A percentile compares a stretch with the other conserved stretches of the same genome.
Evolutionary conservation across 768 basidiomycete genomes (phyloP).

Genomic region (Amanita jacksonii): DNA sequence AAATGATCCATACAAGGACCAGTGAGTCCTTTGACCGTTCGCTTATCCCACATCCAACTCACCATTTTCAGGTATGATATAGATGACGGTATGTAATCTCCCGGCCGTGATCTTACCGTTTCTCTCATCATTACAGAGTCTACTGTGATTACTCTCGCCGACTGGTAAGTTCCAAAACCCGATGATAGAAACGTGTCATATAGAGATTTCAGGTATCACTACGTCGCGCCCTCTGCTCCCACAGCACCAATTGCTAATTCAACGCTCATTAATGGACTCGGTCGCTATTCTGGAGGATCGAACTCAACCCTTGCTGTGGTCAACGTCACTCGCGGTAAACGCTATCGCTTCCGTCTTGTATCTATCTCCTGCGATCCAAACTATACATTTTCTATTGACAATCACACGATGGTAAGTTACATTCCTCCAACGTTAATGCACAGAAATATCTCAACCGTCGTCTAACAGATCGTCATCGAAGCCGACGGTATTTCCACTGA

Average conservation of each 20-base stretch:
- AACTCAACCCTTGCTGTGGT: conserved; percentile 31
- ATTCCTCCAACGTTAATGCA: neutral
- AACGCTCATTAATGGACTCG: conserved; percentile 44
- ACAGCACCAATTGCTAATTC: conserved; percentile 22
- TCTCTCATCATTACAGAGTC: conserved; percentile 8
- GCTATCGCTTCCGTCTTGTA: conserved; percentile 49
- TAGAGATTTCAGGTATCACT: conserved; percentile 27
- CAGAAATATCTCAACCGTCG: neutral
- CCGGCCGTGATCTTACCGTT: neutral
- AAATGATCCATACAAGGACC: conserved; percentile 11
- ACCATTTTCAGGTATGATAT: conserved; percentile 17
- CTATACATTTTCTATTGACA: conserved; percentile 34
- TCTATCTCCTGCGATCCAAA: conserved; percentile 41
- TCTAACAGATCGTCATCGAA: conserved; percentile 27
- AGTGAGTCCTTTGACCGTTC: conserved; percentile 2
- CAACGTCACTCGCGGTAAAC: conserved; percentile 26
- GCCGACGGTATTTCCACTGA: conserved; percentile 24
- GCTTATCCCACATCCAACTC: neutral
- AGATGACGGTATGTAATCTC: conserved; percentile 9
- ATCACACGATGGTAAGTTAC: conserved; percentile 23
- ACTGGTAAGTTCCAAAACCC: conserved; percentile 27
- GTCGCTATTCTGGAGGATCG: conserved; percentile 36
- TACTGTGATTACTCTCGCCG: conserved; percentile 41
- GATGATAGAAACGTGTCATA: neutral
- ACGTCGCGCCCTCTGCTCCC: conserved; percentile 15